Conservation (phyloP, 768 basidiomycete species). For the Lyophyllum atratum region DNA sequence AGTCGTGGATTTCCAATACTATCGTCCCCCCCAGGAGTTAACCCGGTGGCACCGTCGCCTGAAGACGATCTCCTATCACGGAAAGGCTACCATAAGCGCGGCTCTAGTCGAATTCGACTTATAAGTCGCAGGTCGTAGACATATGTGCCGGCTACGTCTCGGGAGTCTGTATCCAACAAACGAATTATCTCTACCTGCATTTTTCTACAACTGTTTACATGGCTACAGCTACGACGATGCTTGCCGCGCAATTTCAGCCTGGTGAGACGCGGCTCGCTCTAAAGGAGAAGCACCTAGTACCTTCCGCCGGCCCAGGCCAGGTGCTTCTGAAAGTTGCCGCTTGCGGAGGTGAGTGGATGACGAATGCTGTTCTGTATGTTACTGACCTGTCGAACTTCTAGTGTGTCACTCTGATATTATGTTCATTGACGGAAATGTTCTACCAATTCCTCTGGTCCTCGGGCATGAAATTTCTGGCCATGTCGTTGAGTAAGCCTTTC, state of each 20-base stretch:
- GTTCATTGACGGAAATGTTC: slow-evolving; percentile 7
- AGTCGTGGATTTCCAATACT: too few species aligned
- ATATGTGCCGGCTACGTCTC: too few species aligned
- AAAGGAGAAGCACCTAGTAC: slow-evolving; percentile 1
- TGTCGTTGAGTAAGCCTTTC: slow-evolving; percentile 1
- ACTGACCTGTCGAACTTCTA: neutral
- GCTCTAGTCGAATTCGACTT: too few species aligned
- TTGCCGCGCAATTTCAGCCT: slow-evolving; percentile 8
- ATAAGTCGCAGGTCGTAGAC: too few species aligned
- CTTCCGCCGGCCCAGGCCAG: slow-evolving; percentile 9
- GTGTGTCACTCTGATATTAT: slow-evolving; percentile 12
- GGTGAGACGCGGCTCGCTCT: slow-evolving; percentile 4
- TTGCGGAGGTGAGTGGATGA: slow-evolving; percentile 5
- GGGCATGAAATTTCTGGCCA: slow-evolving; percentile 8
- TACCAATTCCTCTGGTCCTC: slow-evolving; percentile 9
- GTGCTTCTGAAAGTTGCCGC: slow-evolving; percentile 8
- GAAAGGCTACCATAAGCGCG: too few species aligned
- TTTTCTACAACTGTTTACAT: neutral
- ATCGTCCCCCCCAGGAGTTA: too few species aligned
- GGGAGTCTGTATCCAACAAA: too few species aligned
- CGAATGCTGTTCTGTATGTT: neutral
- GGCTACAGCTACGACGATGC: slow-evolving; percentile 2
- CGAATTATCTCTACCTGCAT: neutral
- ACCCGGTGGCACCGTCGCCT: too few species aligned
- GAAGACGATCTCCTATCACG: too few species aligned